Base-by-base conservation (phyloP, 208 protist genomes). In the Wallacemonas collosoma region DNA sequence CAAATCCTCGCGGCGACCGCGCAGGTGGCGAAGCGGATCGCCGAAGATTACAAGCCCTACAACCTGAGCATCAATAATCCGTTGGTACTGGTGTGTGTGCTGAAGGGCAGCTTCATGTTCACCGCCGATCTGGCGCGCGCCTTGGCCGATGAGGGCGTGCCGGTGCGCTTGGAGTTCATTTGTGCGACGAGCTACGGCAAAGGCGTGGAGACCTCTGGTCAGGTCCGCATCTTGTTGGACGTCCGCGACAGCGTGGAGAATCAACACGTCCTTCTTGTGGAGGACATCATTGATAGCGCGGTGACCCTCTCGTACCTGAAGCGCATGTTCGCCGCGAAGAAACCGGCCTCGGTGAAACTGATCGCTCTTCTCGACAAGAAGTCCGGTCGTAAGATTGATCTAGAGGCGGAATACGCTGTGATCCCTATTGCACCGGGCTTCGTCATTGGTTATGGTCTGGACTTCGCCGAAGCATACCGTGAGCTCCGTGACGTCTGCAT, bases 391-490 rank as follows among this genome's bases (percentile, higher is more conserved):
- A 87, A 88, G 64, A 73, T 87, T 63, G n/a, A 67, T 2, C 44
- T 84, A 26, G 44, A 71, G 40, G 77, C 81, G 9, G 88, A 98
- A 68, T 98, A 95, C 77, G 65, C 81, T 11, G 83, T 96, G 35
- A 76, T 86, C 50, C 73, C 56, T 26, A 82, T 98, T 14, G 83
- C 85, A 0, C 66, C 94, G 54, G 78, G 47, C 17, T 96, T 96
- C 75, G 89, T 97, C 26, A 81, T 98, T 54, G 95, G 95, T 73
- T 98, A 98, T 78, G 95, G 95, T 47, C 72, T 98, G 39, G 95
- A 98, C 79, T 98, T 87, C 65, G 86, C 79, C 14, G 90, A 96
- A 74, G 38, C 76, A 14, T 97, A 88, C 80, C 79, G 95, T 44
- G 87, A 90, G 74, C 68, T 98, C 62, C 88, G 86, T 40, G 88